These are phyloP conservation scores for Lentinula raphanica DNA, from an alignment of 768 basidiomycete genomes.

Conservation along the genomic window DNA sequence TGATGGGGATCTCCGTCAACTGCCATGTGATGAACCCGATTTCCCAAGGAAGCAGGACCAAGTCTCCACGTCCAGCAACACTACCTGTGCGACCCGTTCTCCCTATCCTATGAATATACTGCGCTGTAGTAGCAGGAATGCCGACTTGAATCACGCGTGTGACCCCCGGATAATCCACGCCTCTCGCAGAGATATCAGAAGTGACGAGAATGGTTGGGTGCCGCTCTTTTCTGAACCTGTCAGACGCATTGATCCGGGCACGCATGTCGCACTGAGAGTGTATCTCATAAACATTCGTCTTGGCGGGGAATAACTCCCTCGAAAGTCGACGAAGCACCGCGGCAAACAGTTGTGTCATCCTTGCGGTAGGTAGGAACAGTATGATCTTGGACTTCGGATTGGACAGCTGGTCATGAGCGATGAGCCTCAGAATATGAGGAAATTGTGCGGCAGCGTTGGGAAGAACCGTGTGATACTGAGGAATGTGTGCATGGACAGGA, in stretches of 20 bases:
- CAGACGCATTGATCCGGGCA: conserved; percentile 50
- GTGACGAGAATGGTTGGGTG: conserved; percentile 65
- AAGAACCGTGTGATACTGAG: conserved; percentile 79
- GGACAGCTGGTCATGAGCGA: conserved; percentile 83
- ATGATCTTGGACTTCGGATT: conserved; percentile 69
- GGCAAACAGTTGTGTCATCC: conserved; percentile 73
- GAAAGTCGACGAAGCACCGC: conserved; percentile 52
- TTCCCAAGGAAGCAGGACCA: conserved; percentile 80
- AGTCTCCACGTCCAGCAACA: conserved; percentile 63
- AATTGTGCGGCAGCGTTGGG: conserved; percentile 62
- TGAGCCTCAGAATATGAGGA: conserved; percentile 70
- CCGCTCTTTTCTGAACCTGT: conserved; percentile 53
- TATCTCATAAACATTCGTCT: conserved; percentile 68
- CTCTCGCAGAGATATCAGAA: conserved; percentile 86
- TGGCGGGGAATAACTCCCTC: conserved; percentile 41
- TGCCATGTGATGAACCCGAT: conserved; percentile 57
- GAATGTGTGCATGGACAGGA: conserved; percentile 68
- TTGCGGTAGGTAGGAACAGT: conserved; percentile 82
- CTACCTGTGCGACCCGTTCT: conserved; percentile 70
- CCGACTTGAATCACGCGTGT: conserved; percentile 92
- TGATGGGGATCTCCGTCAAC: conserved; percentile 65
- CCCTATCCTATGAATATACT: conserved; percentile 84
- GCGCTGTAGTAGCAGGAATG: conserved; percentile 59
- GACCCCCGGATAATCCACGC: conserved; percentile 84
- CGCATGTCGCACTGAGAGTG: conserved; percentile 72